Base-by-base conservation (phyloP, 2,329 filamentous ascomycete genomes). In the Botryotinia narcissicola region DNA sequence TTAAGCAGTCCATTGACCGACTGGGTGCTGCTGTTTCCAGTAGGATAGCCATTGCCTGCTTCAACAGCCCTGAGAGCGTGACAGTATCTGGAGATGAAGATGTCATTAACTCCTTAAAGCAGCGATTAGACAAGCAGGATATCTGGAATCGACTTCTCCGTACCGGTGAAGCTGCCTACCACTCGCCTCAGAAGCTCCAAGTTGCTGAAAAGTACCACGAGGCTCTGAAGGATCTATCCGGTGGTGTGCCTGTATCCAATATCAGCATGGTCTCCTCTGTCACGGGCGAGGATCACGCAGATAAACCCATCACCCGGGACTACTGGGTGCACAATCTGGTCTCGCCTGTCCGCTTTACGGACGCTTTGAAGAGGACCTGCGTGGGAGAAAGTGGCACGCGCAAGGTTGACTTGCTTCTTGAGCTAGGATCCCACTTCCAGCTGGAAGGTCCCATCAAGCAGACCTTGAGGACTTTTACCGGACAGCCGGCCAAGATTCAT, bases 281-380 rank as follows among this genome's bases (percentile, higher is more conserved):
- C 20, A 82, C 80, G 14, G 81, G 83, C 22, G 32, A 29, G 10
- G 59, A 64, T 9, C 68, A 44, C 5, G 22, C 35, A 9, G 16
- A n/a, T 29, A 32, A 62, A 63, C 42, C 42, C 29, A 40, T 37
- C 7, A n/a, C 37, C 22, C 42, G 42, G 42, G 60, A 14, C 74
- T 87, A 87, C 75, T 87, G 85, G 85, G 79, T 80, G 4, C 75
- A 78, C 5, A 87, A 87, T 71, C 77, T 87, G 77, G 80, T 83
- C 1, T 83, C 82, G 1, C 81, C 81, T 1, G 85, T 87, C 16
- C 16, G 22, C 22, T 68, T 68, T 42, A 68, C 22, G 46, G 46
- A 20, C 16, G 51, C 42, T 44, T 44, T 44, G 42, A 44, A 37
- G 32, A 51, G 57, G 32, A 35, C 22, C 20, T 68, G n/a, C 40